These are phyloP conservation scores for Tilletia caries DNA, from an alignment of 1,284 basidiomycete genomes.

Conservation along the genomic window DNA sequence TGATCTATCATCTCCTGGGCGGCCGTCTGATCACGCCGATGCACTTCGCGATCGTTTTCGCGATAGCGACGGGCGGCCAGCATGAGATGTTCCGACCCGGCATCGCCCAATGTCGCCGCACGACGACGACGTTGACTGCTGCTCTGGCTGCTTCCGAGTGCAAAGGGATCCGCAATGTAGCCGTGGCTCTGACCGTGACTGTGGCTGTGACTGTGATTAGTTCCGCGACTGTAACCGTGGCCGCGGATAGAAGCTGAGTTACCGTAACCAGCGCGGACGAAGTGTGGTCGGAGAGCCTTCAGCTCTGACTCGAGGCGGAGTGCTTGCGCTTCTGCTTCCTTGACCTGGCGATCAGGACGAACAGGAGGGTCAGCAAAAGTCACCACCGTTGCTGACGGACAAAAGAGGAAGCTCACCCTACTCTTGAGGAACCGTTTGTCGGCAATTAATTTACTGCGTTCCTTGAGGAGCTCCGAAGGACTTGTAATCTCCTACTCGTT, in stretches of 20 bases:
- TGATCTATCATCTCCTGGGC: neutral
- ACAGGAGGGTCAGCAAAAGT: neutral
- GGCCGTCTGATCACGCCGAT: neutral
- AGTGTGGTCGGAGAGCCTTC: conserved; percentile 38
- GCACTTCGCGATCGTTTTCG: conserved; percentile 35
- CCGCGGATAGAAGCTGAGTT: neutral
- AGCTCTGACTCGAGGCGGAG: conserved; percentile 49
- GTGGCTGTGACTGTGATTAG: neutral
- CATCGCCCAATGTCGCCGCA: conserved; percentile 54
- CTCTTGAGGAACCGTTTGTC: conserved; percentile 49
- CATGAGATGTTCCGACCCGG: conserved; percentile 56
- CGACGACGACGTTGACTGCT: conserved; percentile 27
- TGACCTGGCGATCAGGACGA: conserved; percentile 18
- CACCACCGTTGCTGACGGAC: neutral
- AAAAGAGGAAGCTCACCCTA: conserved; percentile 16
- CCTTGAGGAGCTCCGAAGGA: conserved; percentile 33
- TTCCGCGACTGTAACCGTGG: neutral
- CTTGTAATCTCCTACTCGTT: neutral
- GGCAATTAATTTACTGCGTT: conserved; percentile 48
- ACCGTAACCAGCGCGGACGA: conserved; percentile 26
- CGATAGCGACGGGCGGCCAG: conserved; percentile 52
- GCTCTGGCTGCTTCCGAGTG: neutral
- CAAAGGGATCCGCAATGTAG: neutral
- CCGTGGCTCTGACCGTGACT: neutral
- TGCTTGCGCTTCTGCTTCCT: conserved; percentile 48